phyloP scores from a whole-genome alignment of 441 rosid species.

The Dalechampia spathulata region DNA sequence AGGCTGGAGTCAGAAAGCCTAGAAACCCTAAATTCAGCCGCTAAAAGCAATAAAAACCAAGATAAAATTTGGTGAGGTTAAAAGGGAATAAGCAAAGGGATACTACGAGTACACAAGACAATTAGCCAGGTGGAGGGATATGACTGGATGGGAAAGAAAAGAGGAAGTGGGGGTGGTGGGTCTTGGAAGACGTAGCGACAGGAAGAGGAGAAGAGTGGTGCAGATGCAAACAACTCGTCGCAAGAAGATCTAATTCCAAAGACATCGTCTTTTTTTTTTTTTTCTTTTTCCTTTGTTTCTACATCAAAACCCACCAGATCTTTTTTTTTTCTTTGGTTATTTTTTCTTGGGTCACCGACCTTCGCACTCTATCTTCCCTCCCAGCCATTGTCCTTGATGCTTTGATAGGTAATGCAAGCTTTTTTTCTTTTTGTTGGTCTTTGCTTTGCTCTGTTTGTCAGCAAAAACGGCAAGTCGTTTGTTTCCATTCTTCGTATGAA shows the following conservation, averaged over 20 bases:
- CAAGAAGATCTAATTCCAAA: background rate
- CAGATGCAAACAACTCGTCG: background rate
- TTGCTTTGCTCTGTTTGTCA: too few relatives aligned
- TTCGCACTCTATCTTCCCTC: background rate
- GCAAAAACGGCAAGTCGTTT: too few relatives aligned
- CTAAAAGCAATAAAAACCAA: background rate
- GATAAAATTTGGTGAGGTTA: background rate
- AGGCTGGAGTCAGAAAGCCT: conserved; percentile 6
- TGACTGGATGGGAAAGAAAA: conserved; percentile 9
- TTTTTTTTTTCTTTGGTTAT: background rate
- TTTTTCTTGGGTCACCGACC: background rate
- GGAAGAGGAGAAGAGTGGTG: background rate
- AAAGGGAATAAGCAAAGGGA: background rate
- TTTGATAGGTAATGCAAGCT: background rate
- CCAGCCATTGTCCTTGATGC: background rate
- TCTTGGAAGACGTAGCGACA: background rate
- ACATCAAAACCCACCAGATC: background rate
- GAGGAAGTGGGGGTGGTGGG: conserved; percentile 10
- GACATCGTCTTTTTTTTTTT: conserved; percentile 1
- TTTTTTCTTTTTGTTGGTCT: too few relatives aligned
- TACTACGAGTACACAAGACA: too few relatives aligned
- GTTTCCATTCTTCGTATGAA: too few relatives aligned
- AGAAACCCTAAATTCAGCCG: conserved; percentile 2
- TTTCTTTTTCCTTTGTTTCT: background rate
- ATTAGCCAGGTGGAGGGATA: conserved; percentile 21